Evolutionary conservation across 2,329 filamentous ascomycete genomes (phyloP).

Genomic region (Penicillium oxalicum): DNA sequence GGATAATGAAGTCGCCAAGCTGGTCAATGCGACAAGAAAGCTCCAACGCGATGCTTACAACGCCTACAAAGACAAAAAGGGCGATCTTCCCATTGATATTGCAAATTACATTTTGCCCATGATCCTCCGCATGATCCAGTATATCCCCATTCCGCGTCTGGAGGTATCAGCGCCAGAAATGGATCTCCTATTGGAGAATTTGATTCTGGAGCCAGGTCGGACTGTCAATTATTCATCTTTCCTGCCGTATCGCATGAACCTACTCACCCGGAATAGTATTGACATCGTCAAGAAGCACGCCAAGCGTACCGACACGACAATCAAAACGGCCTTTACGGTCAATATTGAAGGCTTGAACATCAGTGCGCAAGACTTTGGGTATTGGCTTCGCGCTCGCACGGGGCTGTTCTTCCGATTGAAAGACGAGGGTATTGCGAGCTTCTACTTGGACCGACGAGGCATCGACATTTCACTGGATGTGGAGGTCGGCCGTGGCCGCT

Average conservation of each 20-base stretch:
- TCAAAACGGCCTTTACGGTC: constrained; percentile 68
- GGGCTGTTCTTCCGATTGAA: constrained; percentile 63
- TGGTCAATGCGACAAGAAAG: constrained; percentile 61
- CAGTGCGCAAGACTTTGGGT: constrained; percentile 80
- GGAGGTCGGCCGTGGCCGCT: constrained; percentile 68
- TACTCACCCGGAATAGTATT: constrained; percentile 80
- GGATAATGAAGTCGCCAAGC: constrained; percentile 65
- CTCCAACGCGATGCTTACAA: constrained; percentile 67
- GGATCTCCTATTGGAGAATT: constrained; percentile 81
- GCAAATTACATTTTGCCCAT: constrained; percentile 77
- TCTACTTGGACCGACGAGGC: constrained; percentile 78
- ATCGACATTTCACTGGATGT: constrained; percentile 81
- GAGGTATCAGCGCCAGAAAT: constrained; percentile 78
- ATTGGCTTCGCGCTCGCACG: constrained; percentile 76
- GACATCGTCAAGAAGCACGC: constrained; percentile 75
- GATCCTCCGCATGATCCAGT: constrained; percentile 70
- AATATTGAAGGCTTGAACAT: constrained; percentile 77
- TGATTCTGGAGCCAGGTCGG: constrained; percentile 80
- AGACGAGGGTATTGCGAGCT: constrained; percentile 79
- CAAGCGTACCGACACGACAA: constrained; percentile 57
- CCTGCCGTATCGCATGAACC: constrained; percentile 72
- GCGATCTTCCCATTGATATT: constrained; percentile 66
- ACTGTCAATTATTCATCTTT: constrained; percentile 85
- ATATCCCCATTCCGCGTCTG: constrained; percentile 82
- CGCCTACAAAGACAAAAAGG: constrained; percentile 57